A percentile compares a stretch with the other conserved stretches of the same genome.
Evolutionary conservation across 2,329 filamentous ascomycete genomes (phyloP).

Genomic region (Botrytis sinoallii): DNA sequence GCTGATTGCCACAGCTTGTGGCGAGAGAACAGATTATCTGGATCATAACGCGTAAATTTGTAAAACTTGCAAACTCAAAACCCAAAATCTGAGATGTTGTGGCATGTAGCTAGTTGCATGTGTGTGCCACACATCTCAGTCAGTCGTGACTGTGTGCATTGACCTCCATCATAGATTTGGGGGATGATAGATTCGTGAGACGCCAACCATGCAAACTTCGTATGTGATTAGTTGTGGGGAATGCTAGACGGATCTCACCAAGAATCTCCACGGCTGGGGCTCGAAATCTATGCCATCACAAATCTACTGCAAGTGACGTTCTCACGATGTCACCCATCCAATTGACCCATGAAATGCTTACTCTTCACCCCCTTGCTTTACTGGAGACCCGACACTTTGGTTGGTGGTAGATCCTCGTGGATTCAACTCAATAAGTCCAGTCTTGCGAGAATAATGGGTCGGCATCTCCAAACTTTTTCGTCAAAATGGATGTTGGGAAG

Average conservation of each 20-base stretch:
- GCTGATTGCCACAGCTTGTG: not conserved
- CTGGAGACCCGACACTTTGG: constrained; percentile 5
- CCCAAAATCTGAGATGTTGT: not conserved
- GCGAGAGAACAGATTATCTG: not conserved
- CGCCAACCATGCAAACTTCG: not conserved
- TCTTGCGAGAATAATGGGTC: constrained; percentile 7
- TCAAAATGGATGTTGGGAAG: not conserved
- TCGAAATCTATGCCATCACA: not conserved
- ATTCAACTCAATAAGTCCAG: not conserved
- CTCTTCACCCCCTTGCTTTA: not conserved
- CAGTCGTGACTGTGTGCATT: not conserved
- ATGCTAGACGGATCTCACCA: constrained; percentile 1
- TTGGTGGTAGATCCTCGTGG: not conserved
- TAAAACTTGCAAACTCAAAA: not conserved
- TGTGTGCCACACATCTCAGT: not conserved
- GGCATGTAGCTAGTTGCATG: not conserved
- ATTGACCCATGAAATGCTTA: constrained; percentile 1
- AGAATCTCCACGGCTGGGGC: not conserved
- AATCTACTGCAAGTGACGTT: constrained; percentile 8
- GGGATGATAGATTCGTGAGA: constrained; percentile 1
- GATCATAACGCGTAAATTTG: not conserved
- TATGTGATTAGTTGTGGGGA: not conserved
- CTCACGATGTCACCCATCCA: not conserved
- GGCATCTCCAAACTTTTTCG: not conserved
- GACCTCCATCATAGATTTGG: not conserved